Percentiles rank a stretch among this genome's conserved stretches.
Evolutionary conservation across 2,329 filamentous ascomycete species (phyloP).

Genomic region (Ploettnerulaceae sp.): DNA sequence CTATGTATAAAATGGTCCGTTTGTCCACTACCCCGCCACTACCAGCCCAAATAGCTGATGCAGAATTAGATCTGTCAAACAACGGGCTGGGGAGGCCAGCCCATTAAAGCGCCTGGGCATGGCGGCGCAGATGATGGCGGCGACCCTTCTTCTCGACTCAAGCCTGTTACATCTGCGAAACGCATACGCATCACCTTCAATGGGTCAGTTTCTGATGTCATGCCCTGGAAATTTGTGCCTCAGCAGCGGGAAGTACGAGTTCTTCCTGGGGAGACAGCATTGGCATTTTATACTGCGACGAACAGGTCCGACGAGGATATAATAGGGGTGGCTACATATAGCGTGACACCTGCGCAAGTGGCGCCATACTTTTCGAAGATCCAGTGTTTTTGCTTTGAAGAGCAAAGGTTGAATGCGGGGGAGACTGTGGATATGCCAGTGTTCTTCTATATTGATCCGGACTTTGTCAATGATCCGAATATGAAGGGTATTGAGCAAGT

Average conservation of each 20-base stretch:
- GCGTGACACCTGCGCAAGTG: conserved; percentile 90
- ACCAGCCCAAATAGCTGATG: conserved; percentile 10
- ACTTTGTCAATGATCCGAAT: conserved; percentile 83
- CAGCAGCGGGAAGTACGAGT: conserved; percentile 97
- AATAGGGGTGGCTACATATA: conserved; percentile 96
- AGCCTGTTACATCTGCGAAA: conserved; percentile 73
- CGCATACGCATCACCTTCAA: conserved; percentile 95
- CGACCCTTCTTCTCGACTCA: conserved; percentile 71
- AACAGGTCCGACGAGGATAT: conserved; percentile 89
- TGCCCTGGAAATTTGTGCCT: conserved; percentile 95
- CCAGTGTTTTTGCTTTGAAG: conserved; percentile 98
- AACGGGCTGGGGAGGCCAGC: conserved; percentile 89
- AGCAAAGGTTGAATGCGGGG: conserved; percentile 86
- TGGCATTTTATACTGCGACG: conserved; percentile 96
- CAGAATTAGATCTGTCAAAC: conserved; percentile 67
- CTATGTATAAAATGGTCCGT: conserved; percentile 78
- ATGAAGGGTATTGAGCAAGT: conserved; percentile 95
- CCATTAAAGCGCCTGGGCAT: conserved; percentile 74
- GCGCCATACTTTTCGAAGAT: conserved; percentile 99
- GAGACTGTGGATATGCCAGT: conserved; percentile 99
- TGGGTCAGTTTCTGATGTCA: conserved; percentile 86
- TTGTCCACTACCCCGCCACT: conserved; percentile 2
- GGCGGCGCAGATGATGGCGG: conserved; percentile 46
- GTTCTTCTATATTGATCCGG: conserved; percentile 98
- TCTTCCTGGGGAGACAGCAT: conserved; percentile 88